phyloP scores from a whole-genome alignment of 1,284 basidiomycete genomes.

The Phellinidium pouzarii region DNA sequence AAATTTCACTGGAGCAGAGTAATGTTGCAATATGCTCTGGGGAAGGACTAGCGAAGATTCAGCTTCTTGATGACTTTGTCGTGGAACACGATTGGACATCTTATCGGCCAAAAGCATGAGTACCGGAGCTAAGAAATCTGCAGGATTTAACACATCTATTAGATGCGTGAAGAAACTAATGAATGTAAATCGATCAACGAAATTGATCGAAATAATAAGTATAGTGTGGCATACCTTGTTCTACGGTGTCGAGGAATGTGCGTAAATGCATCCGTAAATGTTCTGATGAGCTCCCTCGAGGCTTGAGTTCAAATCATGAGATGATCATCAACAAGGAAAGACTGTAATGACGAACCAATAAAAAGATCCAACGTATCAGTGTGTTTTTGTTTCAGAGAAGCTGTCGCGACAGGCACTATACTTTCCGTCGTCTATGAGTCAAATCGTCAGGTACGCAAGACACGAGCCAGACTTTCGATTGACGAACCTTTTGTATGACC shows the following conservation, averaged over 20 bases:
- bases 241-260: constrained; percentile 87
- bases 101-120: constrained; percentile 86
- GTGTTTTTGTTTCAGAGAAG: constrained; percentile 59
- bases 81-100: constrained; percentile 59
- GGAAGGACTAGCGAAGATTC: constrained; percentile 60
- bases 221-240: constrained; percentile 49
- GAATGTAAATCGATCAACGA: constrained; percentile 17
- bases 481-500: constrained; percentile 81
- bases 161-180: constrained; percentile 86
- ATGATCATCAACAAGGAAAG: neutral
- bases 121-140: constrained; percentile 80
- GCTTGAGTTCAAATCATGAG: constrained; percentile 20
- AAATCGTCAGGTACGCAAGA: constrained; percentile 5
- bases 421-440: constrained; percentile 73
- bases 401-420: constrained; percentile 90
- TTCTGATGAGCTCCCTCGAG: constrained; percentile 70
- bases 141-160: constrained; percentile 76
- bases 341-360: constrained; percentile 31
- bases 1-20: constrained; percentile 45
- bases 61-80: constrained; percentile 59
- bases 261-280: constrained; percentile 83
- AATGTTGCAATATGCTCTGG: constrained; percentile 57
- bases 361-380: constrained; percentile 52
- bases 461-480: neutral
- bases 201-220: constrained; percentile 6